Evolutionary conservation across 192 early-diverging fungal species (phyloP), one percentile per base, ranked within the genome.

Genomic region (Oehlia diaphana): DNA sequence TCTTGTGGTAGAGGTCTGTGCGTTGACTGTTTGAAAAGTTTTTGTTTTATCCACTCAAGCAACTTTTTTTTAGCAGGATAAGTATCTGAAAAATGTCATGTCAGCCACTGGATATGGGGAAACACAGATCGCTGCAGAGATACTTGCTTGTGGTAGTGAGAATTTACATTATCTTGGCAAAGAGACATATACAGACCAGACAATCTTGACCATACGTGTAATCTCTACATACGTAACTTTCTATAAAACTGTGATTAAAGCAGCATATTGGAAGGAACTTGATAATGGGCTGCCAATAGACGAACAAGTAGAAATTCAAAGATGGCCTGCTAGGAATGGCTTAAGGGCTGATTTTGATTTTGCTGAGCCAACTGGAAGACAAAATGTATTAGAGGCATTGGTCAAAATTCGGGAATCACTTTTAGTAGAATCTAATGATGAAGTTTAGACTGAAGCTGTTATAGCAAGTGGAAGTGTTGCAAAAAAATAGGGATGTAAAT

Each of bases 31-130:
- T 37, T 37, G 35, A 37, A 0, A 37, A 37, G 35, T 37, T 4
- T 37, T 37, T 37, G 35, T 37, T 37, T 37, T 37, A 3, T 37
- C 4, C 4, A 37, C 35, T 37, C 35, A 53, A 73, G 9, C 9
- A 3, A 14, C 42, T 53, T 26, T 73, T 73, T 73, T 53, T 37
- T 37, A 12, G 58, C 14, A 73, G 71, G 71, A 73, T 73, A 73
- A 73, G 58, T 9, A 71, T 47, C 69, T 71, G 1, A 44, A 37
- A 42, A 71, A 71, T 26, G 26, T 73, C 8, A 13, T 7, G 6
- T 16, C 71, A 73, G 23, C 1, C 23, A 31, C 16, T 3, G 47
- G 9, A 0, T 73, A 31, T 53, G 71, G 42, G 0, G 47, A 73
- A 58, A 0, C 47, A 53, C 71, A 73, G 14, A 49, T 73, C 1